Percentiles rank a stretch among this genome's conserved stretches.
These are phyloP conservation scores for Plectranthus barbatus DNA, from an alignment of 257 asterid species.

Conservation along the genomic window DNA sequence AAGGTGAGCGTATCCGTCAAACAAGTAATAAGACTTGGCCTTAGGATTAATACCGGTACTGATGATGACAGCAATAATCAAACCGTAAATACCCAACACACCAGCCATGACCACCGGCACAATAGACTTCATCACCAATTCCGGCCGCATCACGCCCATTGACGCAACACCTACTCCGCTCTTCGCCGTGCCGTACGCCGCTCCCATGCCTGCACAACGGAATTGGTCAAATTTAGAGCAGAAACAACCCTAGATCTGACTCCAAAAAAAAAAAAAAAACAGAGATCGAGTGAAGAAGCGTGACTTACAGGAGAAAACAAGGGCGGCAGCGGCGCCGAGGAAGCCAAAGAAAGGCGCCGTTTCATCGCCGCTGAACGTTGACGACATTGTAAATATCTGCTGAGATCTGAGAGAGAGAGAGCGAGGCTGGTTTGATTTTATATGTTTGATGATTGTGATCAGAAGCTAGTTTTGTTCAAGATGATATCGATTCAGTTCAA, in stretches of 20 bases:
- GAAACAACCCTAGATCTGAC: conserved; percentile 27
- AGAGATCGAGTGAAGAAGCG: neutral
- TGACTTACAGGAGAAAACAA: conserved; percentile 62
- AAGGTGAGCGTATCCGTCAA: conserved; percentile 64
- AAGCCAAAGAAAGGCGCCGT: conserved; percentile 81
- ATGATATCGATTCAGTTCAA: too few relatives aligned
- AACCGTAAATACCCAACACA: conserved; percentile 68
- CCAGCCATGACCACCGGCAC: conserved; percentile 87
- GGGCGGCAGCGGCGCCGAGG: conserved; percentile 74
- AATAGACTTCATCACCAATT: conserved; percentile 72
- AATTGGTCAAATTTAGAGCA: neutral
- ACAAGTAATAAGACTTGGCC: conserved; percentile 56
- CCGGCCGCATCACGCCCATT: conserved; percentile 79
- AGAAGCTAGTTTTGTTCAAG: too few relatives aligned
- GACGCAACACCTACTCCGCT: conserved; percentile 86
- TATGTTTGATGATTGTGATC: neutral
- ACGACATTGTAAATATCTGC: conserved; percentile 26
- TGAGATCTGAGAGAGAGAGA: conserved; percentile 15
- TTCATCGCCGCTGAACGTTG: conserved; percentile 67
- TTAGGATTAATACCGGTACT: conserved; percentile 69
- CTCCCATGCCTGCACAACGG: too few relatives aligned
- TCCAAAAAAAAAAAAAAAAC: too few relatives aligned
- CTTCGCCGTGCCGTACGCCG: too few relatives aligned
- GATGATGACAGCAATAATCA: conserved; percentile 68
- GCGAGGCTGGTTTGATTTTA: neutral